phyloP scores from a whole-genome alignment of 73 alveolate genomes.

The Uronychia binucleata region DNA sequence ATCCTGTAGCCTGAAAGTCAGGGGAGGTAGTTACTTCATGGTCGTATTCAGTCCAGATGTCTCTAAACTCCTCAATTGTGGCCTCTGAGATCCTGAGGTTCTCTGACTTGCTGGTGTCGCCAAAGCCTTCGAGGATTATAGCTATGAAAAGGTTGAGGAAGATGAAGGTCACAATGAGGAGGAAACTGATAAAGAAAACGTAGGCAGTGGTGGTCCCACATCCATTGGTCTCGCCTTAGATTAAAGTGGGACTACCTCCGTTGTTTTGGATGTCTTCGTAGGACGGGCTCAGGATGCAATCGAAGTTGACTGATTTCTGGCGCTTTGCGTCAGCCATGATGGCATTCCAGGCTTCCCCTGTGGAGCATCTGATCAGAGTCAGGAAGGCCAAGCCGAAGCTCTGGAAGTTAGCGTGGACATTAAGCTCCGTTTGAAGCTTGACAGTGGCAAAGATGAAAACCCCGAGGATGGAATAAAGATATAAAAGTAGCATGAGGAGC shows the following conservation, averaged over 20 bases:
- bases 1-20: background rate
- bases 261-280: constrained; percentile 24
- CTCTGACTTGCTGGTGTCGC: background rate
- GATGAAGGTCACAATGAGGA: constrained; percentile 2
- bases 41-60: constrained; percentile 29
- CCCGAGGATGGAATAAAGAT: constrained; percentile 52
- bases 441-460: constrained; percentile 43
- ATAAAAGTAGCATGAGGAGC: constrained; percentile 6
- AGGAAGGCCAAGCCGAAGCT: constrained; percentile 1
- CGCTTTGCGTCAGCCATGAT: constrained; percentile 43
- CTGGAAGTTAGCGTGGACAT: constrained; percentile 27
- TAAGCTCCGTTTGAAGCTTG: constrained; percentile 15
- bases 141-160: constrained; percentile 21
- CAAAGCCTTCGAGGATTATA: constrained; percentile 5
- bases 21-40: constrained; percentile 3
- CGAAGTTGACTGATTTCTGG: background rate
- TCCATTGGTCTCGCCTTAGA: constrained; percentile 19
- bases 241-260: constrained; percentile 7
- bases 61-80: background rate
- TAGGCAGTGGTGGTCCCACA: constrained; percentile 23
- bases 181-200: constrained; percentile 12
- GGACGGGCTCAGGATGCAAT: constrained; percentile 11
- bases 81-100: background rate
- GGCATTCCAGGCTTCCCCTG: constrained; percentile 69
- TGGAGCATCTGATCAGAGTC: constrained; percentile 19